These are phyloP conservation scores for Phalaenopsis aphrodite DNA, from an alignment of 106 monocot species.

Conservation along the genomic window DNA sequence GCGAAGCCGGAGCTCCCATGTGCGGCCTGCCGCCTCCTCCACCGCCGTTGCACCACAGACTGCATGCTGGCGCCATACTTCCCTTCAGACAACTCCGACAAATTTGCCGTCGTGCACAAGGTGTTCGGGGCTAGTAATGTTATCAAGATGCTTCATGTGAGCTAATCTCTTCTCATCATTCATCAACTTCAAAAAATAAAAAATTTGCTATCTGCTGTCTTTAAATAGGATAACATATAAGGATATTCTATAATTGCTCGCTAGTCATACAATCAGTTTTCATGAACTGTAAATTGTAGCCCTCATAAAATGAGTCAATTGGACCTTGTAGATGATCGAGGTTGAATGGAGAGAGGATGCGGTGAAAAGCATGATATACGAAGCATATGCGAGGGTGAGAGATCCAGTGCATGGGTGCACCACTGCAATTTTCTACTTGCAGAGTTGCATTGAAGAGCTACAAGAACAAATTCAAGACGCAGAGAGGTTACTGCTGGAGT, in stretches of 20 bases:
- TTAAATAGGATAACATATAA: neutral
- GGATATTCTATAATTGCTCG: neutral
- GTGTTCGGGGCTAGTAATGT: conserved; percentile 15
- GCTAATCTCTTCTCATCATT: neutral
- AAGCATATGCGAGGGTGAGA: conserved; percentile 24
- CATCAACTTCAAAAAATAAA: no score
- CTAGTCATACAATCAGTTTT: neutral
- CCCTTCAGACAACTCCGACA: conserved; percentile 4
- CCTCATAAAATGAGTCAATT: neutral
- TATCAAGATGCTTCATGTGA: conserved; percentile 16
- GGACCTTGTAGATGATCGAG: neutral
- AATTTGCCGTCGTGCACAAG: conserved; percentile 12
- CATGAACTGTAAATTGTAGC: neutral
- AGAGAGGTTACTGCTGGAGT: neutral
- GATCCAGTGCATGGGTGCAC: conserved; percentile 30
- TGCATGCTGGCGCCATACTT: conserved; percentile 14
- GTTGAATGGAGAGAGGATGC: neutral
- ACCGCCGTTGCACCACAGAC: conserved; percentile 5
- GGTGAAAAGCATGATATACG: conserved; percentile 26
- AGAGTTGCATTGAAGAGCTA: conserved; percentile 6
- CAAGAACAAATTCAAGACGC: neutral
- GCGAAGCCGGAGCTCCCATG: neutral
- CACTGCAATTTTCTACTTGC: conserved; percentile 21
- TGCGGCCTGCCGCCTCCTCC: conserved; percentile 7
- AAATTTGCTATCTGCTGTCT: no score